Percentiles rank a stretch among this genome's conserved stretches.
Conservation (phyloP, 768 basidiomycete species). For the Terana coerulea region DNA sequence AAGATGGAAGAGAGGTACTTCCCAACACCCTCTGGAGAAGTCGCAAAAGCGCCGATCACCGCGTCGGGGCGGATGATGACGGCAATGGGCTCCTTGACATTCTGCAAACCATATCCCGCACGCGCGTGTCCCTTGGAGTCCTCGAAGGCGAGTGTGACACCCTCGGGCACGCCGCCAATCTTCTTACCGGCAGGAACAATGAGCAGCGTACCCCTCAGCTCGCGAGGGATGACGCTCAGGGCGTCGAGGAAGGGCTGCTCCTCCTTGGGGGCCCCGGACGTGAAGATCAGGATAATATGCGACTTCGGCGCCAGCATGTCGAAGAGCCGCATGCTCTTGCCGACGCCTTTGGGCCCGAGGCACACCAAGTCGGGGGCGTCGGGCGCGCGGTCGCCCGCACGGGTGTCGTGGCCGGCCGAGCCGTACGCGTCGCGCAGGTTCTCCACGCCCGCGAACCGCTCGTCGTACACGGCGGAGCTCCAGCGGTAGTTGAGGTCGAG, state of each 20-base stretch:
- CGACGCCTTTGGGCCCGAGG: not conserved
- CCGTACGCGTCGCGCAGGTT: not conserved
- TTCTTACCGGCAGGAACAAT: not conserved
- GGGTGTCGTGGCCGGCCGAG: not conserved
- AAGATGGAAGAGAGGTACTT: not conserved
- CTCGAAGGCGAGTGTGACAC: not conserved
- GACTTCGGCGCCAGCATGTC: not conserved
- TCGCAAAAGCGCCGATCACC: slow-evolving; percentile 1
- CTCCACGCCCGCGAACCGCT: slow-evolving; percentile 1
- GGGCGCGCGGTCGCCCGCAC: slow-evolving; percentile 5
- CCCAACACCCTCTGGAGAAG: not conserved
- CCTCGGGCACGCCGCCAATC: not conserved
- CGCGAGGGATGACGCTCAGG: not conserved
- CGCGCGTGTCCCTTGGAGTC: not conserved
- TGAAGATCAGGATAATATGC: not conserved
- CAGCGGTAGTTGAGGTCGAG: slow-evolving; percentile 49
- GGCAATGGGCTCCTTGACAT: not conserved
- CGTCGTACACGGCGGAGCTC: slow-evolving; percentile 44
- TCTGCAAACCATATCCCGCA: not conserved
- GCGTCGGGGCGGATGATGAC: not conserved
- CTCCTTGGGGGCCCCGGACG: not conserved
- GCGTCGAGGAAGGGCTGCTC: not conserved
- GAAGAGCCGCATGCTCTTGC: not conserved
- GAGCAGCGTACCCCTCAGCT: not conserved
- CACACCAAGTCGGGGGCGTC: not conserved